Base-by-base conservation (phyloP, 306 rosid genomes). In the Lablab purpureus region DNA sequence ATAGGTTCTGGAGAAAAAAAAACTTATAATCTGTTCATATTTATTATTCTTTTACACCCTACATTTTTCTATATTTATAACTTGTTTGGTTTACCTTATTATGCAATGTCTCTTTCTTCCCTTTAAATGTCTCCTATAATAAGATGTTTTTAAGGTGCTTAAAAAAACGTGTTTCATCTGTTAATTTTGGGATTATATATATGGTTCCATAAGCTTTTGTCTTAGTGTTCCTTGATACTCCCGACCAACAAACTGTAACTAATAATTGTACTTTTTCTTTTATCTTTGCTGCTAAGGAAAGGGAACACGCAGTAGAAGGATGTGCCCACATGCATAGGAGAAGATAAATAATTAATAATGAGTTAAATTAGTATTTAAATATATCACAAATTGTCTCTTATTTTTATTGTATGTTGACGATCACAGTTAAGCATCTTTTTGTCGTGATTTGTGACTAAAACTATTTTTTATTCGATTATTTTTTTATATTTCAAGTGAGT, bases 231-330 rank as follows among this genome's bases (percentile, higher is more conserved):
- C 49, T 64, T 64, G 70, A 65, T 19, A 47, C 32, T 40, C n/a
- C n/a, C 19, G 71, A 67, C 72, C 19, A 67, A 40, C 52, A 41
- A 66, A 67, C 71, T 40, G 71, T 40, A 22, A 67, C 34, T 43
- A 67, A 41, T 67, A 22, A 67, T 67, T 67, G 22, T 67, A 22
- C 72, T 41, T 67, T 66, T 10, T 62, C 12, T 67, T 67, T 40
- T 40, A 67, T 40, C 72, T 67, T 67, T 67, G 52, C 72, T 40
- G 72, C 72, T 34, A 67, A 67, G 72, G 72, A 67, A 67, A 67
- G 72, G 72, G 52, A 41, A 12, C 72, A 67, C 7, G 21, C 52
- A 40, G 14, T 19, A 19, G 52, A 67, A 67, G 51, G 72, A 67
- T 22, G 15, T 37, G 30, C 15, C 45, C 50, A 36, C 71, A 19